Percentiles rank a stretch among this genome's conserved stretches.
Evolutionary conservation across 2,329 filamentous ascomycete species (phyloP).

Genomic region (Boeremia exigua): DNA sequence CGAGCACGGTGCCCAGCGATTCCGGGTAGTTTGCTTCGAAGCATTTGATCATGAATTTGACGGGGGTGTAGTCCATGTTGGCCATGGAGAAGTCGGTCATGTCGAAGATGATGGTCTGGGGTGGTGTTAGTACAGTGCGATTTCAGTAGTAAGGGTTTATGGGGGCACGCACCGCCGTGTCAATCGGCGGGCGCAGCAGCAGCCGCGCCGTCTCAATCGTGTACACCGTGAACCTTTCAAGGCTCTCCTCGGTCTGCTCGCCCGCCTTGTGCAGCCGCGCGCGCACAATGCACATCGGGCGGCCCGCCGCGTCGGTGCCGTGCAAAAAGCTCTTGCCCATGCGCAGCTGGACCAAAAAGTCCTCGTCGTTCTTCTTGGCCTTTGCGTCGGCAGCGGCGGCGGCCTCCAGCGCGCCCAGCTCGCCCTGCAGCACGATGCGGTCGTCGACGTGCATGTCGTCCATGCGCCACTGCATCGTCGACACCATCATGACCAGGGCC

Average conservation of each 20-base stretch:
- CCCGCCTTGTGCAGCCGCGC: slow-evolving; percentile 81
- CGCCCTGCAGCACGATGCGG: slow-evolving; percentile 67
- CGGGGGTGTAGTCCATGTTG: slow-evolving; percentile 97
- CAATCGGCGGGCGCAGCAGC: slow-evolving; percentile 77
- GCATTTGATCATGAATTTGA: slow-evolving; percentile 99
- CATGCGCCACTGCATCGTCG: slow-evolving; percentile 90
- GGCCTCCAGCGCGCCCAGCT: slow-evolving; percentile 61
- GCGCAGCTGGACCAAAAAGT: slow-evolving; percentile 82
- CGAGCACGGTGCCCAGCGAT: slow-evolving; percentile 83
- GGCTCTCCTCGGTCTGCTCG: slow-evolving; percentile 79
- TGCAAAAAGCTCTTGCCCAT: slow-evolving; percentile 95
- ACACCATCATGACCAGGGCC: slow-evolving; percentile 91
- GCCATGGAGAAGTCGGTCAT: slow-evolving; percentile 93
- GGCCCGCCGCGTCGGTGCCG: slow-evolving; percentile 80
- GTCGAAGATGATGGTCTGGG: slow-evolving; percentile 88
- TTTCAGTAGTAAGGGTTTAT: too few relatives aligned
- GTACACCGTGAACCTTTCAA: slow-evolving; percentile 92
- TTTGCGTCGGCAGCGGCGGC: slow-evolving; percentile 66
- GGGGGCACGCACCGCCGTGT: slow-evolving; percentile 78
- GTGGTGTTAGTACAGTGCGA: not conserved
- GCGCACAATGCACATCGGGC: slow-evolving; percentile 86
- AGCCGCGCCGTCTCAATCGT: slow-evolving; percentile 93
- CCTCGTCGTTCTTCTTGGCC: slow-evolving; percentile 71
- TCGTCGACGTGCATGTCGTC: slow-evolving; percentile 86
- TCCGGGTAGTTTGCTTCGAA: slow-evolving; percentile 99